Evolutionary conservation across 192 early-diverging fungal genomes (phyloP), one percentile per base, ranked within the genome.

Genomic region (Hyaloraphidium curvatum): DNA sequence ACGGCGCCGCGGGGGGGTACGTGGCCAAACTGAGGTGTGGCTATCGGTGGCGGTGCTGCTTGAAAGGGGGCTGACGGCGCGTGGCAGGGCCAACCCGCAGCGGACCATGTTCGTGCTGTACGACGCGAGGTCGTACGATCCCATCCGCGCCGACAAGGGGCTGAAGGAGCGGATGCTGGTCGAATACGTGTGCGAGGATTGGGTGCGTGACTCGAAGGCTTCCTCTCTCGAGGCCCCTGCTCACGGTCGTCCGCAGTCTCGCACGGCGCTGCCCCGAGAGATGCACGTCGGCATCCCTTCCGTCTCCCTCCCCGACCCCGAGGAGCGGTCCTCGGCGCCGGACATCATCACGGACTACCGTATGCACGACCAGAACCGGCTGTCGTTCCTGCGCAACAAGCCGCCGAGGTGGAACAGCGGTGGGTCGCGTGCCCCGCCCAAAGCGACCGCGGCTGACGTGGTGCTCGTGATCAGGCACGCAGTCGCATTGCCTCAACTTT

Each of bases 381-480:
- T 78, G n/a, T 28, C 70, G 48, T 70, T 78, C 51, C 57, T 78
- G 40, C 58, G 62, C 23, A 78, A 78, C 62, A 78, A 78, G 55
- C 59, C 75, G 0, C 76, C 76, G n/a, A 53, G 76, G 25, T 78
- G 76, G 76, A 78, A 77, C 58, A 75, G 78, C 28, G 35, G 54
- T 55, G 51, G 1, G 5, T 54, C 16, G 19, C 28, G 26, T 2
- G 0, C 21, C 19, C 28, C 9, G n/a, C n/a, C n/a, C n/a, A n/a
- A n/a, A n/a, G n/a, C n/a, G n/a, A n/a, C n/a, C n/a, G n/a, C n/a
- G n/a, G n/a, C n/a, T n/a, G n/a, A n/a, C 28, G 21, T 54, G 31
- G 16, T 54, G 22, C n/a, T 14, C 16, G 17, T 39, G 16, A 16
- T 27, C 11, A 56, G 70, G 71, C 4, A 78, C 76, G 2, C 76